Evolutionary conservation across 768 basidiomycete species (phyloP), one percentile per base, ranked within the genome.

Genomic region (Leccinum olivaceopallidum): DNA sequence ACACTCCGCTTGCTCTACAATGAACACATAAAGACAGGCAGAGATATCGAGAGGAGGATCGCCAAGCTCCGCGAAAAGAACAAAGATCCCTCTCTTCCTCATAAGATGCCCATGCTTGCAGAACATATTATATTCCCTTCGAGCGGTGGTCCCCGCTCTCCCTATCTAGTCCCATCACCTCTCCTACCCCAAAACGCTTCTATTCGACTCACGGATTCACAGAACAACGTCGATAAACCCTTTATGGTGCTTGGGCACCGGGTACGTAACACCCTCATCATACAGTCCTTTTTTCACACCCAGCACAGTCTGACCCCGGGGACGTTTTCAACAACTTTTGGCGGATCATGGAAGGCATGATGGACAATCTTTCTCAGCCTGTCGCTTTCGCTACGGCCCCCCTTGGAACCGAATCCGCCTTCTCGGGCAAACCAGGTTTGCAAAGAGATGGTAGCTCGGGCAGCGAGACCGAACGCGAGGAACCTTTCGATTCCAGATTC

Each of bases 311-410:
- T 60, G 92, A 94, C 68, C 87, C 91, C 3, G 85, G 88, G 5
- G 92, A 94, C 68, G 87, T 90, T 5, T 94, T 94, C 77, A 92
- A 92, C 69, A 84, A 91, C 66, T 94, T 94, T 68, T 94, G 92
- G 92, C 86, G 83, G 65, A 89, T 90, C 53, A 88, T 93, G 79
- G 90, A 94, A 73, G 90, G 87, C 44, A 88, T 92, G 85, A 73
- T 94, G 51, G 90, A 94, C 66, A 89, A 92, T 66, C 80, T 94
- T n/a, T 88, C 90, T 5, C 90, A 92, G 67, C 83, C 83, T 0
- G 78, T 85, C 26, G 92, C 92, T 16, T 94, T 94, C 68, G 85
- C 92, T 5, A 92, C 89, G 7, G 86, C 87, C 14, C 91, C 93
- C 16, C 80, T 94, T 22, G 83, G 82, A 47, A 75, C 77, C 49